A percentile compares a stretch with the other conserved stretches of the same genome.
phyloP scores from a whole-genome alignment of 176 grass and related monocot species.

The Rhynchospora tenuis region DNA sequence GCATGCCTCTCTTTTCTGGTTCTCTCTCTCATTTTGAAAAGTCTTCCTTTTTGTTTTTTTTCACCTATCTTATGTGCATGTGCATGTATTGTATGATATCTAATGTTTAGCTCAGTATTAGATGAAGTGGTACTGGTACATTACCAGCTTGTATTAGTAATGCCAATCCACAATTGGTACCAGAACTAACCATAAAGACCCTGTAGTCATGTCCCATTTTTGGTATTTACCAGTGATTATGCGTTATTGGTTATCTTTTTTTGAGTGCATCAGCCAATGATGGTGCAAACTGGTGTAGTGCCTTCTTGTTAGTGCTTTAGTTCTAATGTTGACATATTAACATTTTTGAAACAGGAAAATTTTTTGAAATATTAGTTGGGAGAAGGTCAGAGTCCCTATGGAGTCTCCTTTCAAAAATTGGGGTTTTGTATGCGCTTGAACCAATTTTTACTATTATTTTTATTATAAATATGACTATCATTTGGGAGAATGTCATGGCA shows the following conservation, averaged over 20 bases:
- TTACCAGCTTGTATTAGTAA: not conserved
- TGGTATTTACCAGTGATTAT: not conserved
- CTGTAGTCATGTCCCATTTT: too few relatives aligned
- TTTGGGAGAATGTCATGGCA: constrained; percentile 91
- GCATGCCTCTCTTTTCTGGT: constrained; percentile 96
- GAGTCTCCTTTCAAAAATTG: constrained; percentile 75
- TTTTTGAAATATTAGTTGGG: constrained; percentile 87
- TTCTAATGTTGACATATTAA: not conserved
- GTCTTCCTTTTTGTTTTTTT: not conserved
- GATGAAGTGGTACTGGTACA: not conserved
- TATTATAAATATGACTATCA: constrained; percentile 70
- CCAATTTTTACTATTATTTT: constrained; percentile 84
- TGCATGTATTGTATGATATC: not conserved
- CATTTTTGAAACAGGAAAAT: constrained; percentile 49
- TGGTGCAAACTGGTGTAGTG: not conserved
- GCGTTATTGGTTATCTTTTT: not conserved
- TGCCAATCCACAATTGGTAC: not conserved
- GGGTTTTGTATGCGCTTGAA: constrained; percentile 63
- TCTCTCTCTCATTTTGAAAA: not conserved
- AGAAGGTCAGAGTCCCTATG: constrained; percentile 51
- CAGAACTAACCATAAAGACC: not conserved
- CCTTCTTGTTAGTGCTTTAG: not conserved
- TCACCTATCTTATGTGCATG: not conserved
- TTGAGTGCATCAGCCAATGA: not conserved
- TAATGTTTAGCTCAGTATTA: not conserved